phyloP scores from a whole-genome alignment of 1,284 basidiomycete species.

The Xerocomus amazonicus region DNA sequence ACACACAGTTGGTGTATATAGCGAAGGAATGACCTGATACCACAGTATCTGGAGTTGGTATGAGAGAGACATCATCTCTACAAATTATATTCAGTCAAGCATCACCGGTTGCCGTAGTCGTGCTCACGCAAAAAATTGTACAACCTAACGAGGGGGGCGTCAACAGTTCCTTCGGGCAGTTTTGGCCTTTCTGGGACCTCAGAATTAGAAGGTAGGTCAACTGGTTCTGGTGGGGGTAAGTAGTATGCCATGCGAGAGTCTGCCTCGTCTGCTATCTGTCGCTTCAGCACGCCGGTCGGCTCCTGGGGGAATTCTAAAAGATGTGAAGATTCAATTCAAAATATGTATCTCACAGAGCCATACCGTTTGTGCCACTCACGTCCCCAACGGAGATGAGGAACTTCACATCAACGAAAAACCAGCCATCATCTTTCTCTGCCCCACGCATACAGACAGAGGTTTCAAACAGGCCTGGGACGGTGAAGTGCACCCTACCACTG shows the following conservation, averaged over 20 bases:
- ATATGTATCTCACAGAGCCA: conserved; percentile 2
- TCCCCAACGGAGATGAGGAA: conserved; percentile 76
- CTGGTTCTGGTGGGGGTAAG: conserved; percentile 44
- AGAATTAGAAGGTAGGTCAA: conserved; percentile 39
- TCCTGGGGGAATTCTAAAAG: conserved; percentile 63
- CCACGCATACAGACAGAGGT: conserved; percentile 71
- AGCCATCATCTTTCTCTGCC: conserved; percentile 61
- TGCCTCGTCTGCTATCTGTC: conserved; percentile 69
- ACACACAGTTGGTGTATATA: background rate
- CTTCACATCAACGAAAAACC: conserved; percentile 79
- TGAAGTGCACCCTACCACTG: conserved; percentile 77
- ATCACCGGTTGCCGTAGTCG: background rate
- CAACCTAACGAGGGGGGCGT: conserved; percentile 73
- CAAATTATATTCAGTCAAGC: conserved; percentile 2
- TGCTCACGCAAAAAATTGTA: conserved; percentile 78
- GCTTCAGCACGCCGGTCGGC: conserved; percentile 61
- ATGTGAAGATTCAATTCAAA: conserved; percentile 1
- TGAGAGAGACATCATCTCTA: conserved; percentile 82
- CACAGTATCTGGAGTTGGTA: conserved; percentile 82
- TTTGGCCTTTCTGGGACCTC: conserved; percentile 50
- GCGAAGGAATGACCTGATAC: conserved; percentile 54
- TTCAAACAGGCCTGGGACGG: conserved; percentile 71
- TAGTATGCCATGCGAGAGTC: conserved; percentile 63
- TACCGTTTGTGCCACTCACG: conserved; percentile 66
- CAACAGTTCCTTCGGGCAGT: conserved; percentile 57